Base-by-base conservation (phyloP, 2,329 filamentous ascomycete species). In the Microdochium paspali region DNA sequence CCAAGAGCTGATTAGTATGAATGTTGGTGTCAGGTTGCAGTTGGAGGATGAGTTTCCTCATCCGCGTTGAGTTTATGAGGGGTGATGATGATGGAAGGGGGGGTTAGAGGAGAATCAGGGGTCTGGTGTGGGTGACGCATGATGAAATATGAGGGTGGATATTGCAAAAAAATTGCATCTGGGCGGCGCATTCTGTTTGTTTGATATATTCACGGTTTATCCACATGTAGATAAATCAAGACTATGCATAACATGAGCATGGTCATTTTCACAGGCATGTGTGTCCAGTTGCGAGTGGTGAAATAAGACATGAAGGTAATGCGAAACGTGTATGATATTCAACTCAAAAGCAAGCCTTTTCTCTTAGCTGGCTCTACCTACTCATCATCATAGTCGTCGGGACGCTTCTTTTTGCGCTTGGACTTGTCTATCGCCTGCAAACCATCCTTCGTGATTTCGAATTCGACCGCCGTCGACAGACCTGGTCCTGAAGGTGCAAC, bases 1-100 rank as follows among this genome's bases (percentile, higher is more conserved):
- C 44, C 93, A 98, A 71, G 93, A 98, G 70, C 68, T 98, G 59
- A 84, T 95, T 61, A 95, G 89, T 65, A 98, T 98, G 93, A 98
- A 98, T 65, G 89, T 98, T n/a, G 87, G 90, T 52, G 91, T 95
- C 50, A 77, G 87, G 49, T 72, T 98, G 68, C 87, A 91, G 71
- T 69, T 98, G 54, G 89, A 89, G 59, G 93, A 98, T 62, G 89
- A 97, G 68, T 98, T 98, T 65, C 90, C 90, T 15, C 77, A 82
- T 56, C 77, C 77, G 23, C 66, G 63, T 50, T 61, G n/a, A 55
- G 49, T 28, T 28, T 28, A 28, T 28, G 13, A 28, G 13, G 7
- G 7, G 26, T 24, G 15, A 23, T 26, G 20, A 44, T 59, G 43
- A 50, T 32, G 44, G 30, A 39, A 32, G 35, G 44, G 23, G 20